phyloP scores from a whole-genome alignment of 257 asterid genomes.

The Solanum ahanhuiri region DNA sequence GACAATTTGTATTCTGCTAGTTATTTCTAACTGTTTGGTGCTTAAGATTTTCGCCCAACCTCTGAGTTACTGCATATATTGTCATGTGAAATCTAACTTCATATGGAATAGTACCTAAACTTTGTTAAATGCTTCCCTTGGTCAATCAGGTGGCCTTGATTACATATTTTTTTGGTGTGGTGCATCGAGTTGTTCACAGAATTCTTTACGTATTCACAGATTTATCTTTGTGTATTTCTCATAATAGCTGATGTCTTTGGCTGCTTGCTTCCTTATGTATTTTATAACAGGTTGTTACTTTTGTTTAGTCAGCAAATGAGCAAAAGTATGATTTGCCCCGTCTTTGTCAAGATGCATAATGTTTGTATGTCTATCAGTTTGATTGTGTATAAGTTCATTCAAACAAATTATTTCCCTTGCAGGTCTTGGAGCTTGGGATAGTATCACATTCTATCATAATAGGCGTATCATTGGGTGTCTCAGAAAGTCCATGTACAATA shows the following conservation, averaged over 20 bases:
- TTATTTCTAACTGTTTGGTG: neutral
- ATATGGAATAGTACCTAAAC: neutral
- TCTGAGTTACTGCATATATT: neutral
- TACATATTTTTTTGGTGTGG: neutral
- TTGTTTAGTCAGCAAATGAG: neutral
- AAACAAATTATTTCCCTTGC: neutral
- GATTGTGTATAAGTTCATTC: neutral
- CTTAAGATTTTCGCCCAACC: neutral
- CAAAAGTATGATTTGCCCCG: neutral
- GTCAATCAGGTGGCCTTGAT: neutral
- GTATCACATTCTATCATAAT: conserved; percentile 90
- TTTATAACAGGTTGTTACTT: neutral
- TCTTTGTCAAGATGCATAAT: neutral
- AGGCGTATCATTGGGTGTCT: conserved; percentile 85
- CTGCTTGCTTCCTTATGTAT: neutral
- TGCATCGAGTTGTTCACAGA: neutral
- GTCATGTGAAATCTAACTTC: neutral
- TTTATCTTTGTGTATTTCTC: neutral
- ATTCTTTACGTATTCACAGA: neutral
- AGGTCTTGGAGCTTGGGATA: conserved; percentile 90
- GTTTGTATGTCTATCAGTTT: neutral
- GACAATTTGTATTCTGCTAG: neutral
- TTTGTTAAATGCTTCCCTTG: neutral
- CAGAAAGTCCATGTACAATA: conserved; percentile 84
- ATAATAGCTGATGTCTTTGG: neutral